Conservation (phyloP, 495 filamentous ascomycete species). For the Lasiosphaeria hispida region DNA sequence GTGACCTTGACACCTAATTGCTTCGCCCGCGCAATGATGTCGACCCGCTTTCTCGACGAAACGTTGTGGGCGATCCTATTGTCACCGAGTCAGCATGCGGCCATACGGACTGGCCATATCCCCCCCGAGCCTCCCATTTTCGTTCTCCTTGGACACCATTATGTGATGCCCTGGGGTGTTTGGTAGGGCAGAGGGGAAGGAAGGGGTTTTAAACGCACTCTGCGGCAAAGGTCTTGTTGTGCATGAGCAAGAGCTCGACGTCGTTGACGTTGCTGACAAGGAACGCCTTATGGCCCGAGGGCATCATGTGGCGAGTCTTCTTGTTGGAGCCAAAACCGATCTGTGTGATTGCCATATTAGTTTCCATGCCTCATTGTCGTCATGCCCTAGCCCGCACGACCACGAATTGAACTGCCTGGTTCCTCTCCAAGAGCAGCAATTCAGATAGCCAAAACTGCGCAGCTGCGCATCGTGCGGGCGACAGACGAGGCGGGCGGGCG, state of each 20-base stretch:
- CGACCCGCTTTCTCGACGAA: slow-evolving; percentile 96
- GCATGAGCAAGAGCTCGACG: slow-evolving; percentile 97
- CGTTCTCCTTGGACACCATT: too few relatives aligned
- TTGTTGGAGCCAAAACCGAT: slow-evolving; percentile 98
- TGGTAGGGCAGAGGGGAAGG: not conserved
- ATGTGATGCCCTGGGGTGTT: not conserved
- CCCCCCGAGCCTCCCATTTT: not conserved
- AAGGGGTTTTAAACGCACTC: slow-evolving; percentile 65
- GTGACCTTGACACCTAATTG: slow-evolving; percentile 98
- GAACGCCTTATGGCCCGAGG: slow-evolving; percentile 99
- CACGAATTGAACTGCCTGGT: too few relatives aligned
- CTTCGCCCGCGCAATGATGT: slow-evolving; percentile 95
- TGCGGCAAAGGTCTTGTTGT: slow-evolving; percentile 97
- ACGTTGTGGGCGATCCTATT: slow-evolving; percentile 91
- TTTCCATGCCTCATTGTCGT: not conserved
- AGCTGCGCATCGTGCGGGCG: not conserved
- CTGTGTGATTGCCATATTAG: slow-evolving; percentile 44
- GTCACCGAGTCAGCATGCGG: slow-evolving; percentile 3
- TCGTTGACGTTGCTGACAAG: slow-evolving; percentile 94
- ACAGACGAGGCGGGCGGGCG: not conserved
- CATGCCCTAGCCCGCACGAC: too few relatives aligned
- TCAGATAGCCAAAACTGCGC: too few relatives aligned
- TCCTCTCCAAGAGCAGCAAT: too few relatives aligned
- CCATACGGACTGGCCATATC: not conserved
- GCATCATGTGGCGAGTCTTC: slow-evolving; percentile 98